Evolutionary conservation across 2,329 filamentous ascomycete genomes (phyloP), one percentile per base, ranked within the genome.

Genomic region (Xylaria sp.): DNA sequence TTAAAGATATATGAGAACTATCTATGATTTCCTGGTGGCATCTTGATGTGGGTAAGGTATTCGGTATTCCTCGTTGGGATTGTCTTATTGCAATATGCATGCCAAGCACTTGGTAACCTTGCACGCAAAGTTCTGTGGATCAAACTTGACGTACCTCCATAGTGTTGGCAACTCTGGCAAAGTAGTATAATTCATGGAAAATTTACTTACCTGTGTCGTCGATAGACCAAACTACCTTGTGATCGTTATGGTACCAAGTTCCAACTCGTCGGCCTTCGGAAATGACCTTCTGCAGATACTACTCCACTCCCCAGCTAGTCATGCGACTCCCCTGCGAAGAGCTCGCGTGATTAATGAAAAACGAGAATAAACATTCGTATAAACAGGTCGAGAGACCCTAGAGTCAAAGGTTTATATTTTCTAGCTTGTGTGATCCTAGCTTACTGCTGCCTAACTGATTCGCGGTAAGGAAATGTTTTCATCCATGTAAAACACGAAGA

Each of bases 91-190:
- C 13, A 39, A 49, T 49, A 27, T 25, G 27, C 10, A 11, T 31
- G 47, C 27, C 13, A 50, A 50, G 47, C 47, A 50, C 47, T 50
- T 27, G 47, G 27, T 50, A 50, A 50, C 11, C 27, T 50, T 33
- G 47, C 47, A 50, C n/a, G 27, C 27, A 50, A 27, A 13, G 15
- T 50, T 50, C n/a, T 50, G 27, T 33, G 27, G 47, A 31, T 31
- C 25, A 22, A 31, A 27, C 42, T 20, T 17, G 9, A 44, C 5
- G n/a, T 31, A 31, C 29, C 29, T 31, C 4, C 29, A 13, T 22
- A 25, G 42, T 17, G 22, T 15, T 27, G 45, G 45, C 6, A 6
- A 27, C 22, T 11, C 22, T 11, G 22, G 20, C 3, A 25, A 49
- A 13, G 3, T 27, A 27, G 20, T 11, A 7, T n/a, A n/a, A n/a